Percentiles rank a stretch among this genome's conserved stretches.
Evolutionary conservation across 768 basidiomycete genomes (phyloP).

Genomic region (Trametopsis cervina): DNA sequence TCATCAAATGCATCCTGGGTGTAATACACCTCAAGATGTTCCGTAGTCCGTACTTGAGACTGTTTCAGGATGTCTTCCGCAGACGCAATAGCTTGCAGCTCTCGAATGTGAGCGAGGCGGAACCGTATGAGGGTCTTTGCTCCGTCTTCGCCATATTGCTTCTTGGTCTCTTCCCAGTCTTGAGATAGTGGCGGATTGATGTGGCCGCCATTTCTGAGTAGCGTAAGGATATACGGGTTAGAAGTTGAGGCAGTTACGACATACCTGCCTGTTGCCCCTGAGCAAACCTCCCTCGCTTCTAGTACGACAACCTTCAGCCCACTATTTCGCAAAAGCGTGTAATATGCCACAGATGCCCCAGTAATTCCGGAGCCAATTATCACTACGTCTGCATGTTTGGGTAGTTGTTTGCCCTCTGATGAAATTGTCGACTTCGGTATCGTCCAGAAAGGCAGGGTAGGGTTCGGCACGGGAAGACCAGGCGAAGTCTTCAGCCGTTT

Average conservation of each 20-base stretch:
- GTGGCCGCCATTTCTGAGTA: slow-evolving; percentile 61
- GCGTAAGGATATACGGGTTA: background rate
- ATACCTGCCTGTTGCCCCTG: slow-evolving; percentile 69
- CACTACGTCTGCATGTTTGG: slow-evolving; percentile 55
- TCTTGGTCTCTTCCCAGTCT: slow-evolving; percentile 45
- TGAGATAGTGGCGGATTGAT: slow-evolving; percentile 53
- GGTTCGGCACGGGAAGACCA: slow-evolving; percentile 47
- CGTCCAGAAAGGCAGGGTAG: slow-evolving; percentile 60
- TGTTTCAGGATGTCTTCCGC: slow-evolving; percentile 44
- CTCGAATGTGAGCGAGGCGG: slow-evolving; percentile 48
- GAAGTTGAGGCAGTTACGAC: slow-evolving; percentile 16
- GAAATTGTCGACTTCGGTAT: slow-evolving; percentile 44
- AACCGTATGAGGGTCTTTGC: slow-evolving; percentile 55
- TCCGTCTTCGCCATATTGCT: slow-evolving; percentile 34
- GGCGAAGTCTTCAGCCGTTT: slow-evolving; percentile 35
- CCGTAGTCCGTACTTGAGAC: slow-evolving; percentile 52
- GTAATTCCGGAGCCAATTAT: slow-evolving; percentile 78
- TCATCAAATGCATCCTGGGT: slow-evolving; percentile 33
- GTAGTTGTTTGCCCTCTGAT: slow-evolving; percentile 24
- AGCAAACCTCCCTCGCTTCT: slow-evolving; percentile 74
- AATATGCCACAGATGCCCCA: slow-evolving; percentile 53
- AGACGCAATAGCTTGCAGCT: slow-evolving; percentile 41
- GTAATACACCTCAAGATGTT: slow-evolving; percentile 52
- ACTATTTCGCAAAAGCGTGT: slow-evolving; percentile 35
- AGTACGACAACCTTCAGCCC: slow-evolving; percentile 56